Base-by-base conservation (phyloP, 208 protist genomes). In the Acanthamoeba healyi region DNA sequence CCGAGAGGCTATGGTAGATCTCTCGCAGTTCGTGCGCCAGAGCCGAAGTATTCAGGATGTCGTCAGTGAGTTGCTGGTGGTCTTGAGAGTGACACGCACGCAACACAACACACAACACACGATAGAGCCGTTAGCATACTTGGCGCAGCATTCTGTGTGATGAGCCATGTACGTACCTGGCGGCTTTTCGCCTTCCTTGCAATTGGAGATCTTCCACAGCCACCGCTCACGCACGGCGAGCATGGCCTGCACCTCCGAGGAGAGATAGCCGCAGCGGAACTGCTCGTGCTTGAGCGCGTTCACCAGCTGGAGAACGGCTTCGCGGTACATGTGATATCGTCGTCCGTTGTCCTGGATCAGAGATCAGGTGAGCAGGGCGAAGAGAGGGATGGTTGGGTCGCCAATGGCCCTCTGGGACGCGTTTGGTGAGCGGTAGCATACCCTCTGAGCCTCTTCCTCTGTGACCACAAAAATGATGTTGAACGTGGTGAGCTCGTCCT, bases 101-200 rank as follows among this genome's bases (percentile, higher is more conserved):
- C n/a, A n/a, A n/a, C n/a, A 56, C 12, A 56, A 2, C 4, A 56
- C 44, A 12, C 44, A 49, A 4, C 44, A 12, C 44, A 56, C 4
- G 24, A 22, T 17, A 22, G 51, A 24, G 4, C 15, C 1, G 51
- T 56, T 6, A 56, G 51, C 4, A 6, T 1, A 56, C 51, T 3
- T 3, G 15, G 51, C 12, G 51, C 51, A 56, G 12, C 1, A 22
- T 22, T 2, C 51, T 3, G 51, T 22, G n/a, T n/a, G n/a, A n/a
- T n/a, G n/a, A n/a, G n/a, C 51, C 4, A 56, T 56, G 51, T 6
- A 81, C 1, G 34, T 7, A 46, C 70, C 70, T 51, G 70, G 70
- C 15, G 70, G 70, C 70, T 81, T 81, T 34, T 81, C 70, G 34
- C 70, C 70, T 36, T 81, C 42, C 70, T 81, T 81, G 70, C 32